Percentiles rank a stretch among this genome's conserved stretches.
Evolutionary conservation across 1,284 basidiomycete genomes (phyloP).

Genomic region (Neonothopanus nambi): DNA sequence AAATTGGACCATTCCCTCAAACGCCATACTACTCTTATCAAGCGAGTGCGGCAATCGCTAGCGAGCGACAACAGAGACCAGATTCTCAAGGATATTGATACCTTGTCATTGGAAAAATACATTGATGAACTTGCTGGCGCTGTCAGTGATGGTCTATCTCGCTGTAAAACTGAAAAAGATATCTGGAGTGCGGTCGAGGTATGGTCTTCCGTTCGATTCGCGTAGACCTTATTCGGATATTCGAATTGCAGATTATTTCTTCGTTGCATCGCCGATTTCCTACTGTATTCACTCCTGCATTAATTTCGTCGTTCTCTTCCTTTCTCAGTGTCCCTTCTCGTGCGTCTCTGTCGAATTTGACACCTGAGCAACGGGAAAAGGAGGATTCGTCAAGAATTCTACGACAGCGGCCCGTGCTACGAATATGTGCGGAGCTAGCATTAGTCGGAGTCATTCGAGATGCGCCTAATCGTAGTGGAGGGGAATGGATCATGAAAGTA

Average conservation of each 20-base stretch:
- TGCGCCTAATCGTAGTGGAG: conserved; percentile 67
- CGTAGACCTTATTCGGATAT: conserved; percentile 5
- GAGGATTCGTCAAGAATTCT: conserved; percentile 83
- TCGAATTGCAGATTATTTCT: conserved; percentile 73
- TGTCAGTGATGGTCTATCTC: conserved; percentile 79
- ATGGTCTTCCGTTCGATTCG: conserved; percentile 24
- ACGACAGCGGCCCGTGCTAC: conserved; percentile 83
- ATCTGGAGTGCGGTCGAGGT: conserved; percentile 93
- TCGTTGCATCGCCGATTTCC: conserved; percentile 89
- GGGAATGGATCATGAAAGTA: conserved; percentile 83
- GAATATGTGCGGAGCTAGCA: conserved; percentile 89
- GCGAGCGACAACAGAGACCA: conserved; percentile 80
- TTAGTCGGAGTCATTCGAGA: conserved; percentile 81
- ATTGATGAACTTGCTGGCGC: conserved; percentile 93
- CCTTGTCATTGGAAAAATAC: conserved; percentile 92
- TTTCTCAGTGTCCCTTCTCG: conserved; percentile 69
- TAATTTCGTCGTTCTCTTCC: conserved; percentile 65
- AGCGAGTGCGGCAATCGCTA: conserved; percentile 82
- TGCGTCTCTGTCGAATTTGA: conserved; percentile 56
- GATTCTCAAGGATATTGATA: conserved; percentile 88
- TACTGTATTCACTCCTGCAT: conserved; percentile 71
- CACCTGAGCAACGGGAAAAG: conserved; percentile 87
- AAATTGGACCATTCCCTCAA: conserved; percentile 91
- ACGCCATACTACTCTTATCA: conserved; percentile 91
- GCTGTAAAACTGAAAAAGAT: conserved; percentile 89